Evolutionary conservation across 768 basidiomycete genomes (phyloP).

Genomic region (Xanthoconium purpureum): DNA sequence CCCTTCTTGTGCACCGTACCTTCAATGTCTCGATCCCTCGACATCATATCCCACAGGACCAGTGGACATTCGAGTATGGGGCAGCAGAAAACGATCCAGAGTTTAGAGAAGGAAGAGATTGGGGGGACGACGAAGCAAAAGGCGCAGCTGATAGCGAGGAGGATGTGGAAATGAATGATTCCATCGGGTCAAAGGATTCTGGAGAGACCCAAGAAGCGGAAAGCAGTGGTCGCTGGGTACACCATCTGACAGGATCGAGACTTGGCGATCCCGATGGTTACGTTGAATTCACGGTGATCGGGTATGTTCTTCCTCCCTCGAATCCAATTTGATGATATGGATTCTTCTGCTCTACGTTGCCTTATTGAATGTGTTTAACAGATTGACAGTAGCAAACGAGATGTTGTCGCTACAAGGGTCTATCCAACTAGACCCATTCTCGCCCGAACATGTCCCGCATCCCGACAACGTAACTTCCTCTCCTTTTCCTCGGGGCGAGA

Average conservation of each 20-base stretch:
- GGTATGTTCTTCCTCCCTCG: slow-evolving; percentile 37
- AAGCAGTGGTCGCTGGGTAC: slow-evolving; percentile 75
- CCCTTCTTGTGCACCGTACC: slow-evolving; percentile 83
- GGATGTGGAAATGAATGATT: slow-evolving; percentile 13
- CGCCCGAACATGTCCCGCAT: slow-evolving; percentile 50
- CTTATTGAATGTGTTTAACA: slow-evolving; percentile 31
- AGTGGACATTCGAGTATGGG: slow-evolving; percentile 86
- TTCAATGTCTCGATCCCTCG: slow-evolving; percentile 96
- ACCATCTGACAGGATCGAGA: slow-evolving; percentile 60
- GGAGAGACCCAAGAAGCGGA: slow-evolving; percentile 35
- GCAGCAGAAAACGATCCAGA: slow-evolving; percentile 79
- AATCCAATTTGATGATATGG: neutral
- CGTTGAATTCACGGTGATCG: slow-evolving; percentile 83
- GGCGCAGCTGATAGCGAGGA: neutral
- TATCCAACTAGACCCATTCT: slow-evolving; percentile 73
- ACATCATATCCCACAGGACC: slow-evolving; percentile 78
- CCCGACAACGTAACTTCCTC: slow-evolving; percentile 10
- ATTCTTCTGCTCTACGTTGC: neutral
- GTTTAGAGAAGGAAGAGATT: slow-evolving; percentile 41
- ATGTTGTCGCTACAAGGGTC: slow-evolving; percentile 91
- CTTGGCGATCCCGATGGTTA: slow-evolving; percentile 68
- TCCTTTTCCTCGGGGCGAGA: slow-evolving; percentile 7
- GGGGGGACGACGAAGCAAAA: slow-evolving; percentile 20
- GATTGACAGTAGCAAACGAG: slow-evolving; percentile 86
- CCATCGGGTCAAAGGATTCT: neutral